Conservation (phyloP, 2,329 filamentous ascomycete species). For the Cladosporium sp. region DNA sequence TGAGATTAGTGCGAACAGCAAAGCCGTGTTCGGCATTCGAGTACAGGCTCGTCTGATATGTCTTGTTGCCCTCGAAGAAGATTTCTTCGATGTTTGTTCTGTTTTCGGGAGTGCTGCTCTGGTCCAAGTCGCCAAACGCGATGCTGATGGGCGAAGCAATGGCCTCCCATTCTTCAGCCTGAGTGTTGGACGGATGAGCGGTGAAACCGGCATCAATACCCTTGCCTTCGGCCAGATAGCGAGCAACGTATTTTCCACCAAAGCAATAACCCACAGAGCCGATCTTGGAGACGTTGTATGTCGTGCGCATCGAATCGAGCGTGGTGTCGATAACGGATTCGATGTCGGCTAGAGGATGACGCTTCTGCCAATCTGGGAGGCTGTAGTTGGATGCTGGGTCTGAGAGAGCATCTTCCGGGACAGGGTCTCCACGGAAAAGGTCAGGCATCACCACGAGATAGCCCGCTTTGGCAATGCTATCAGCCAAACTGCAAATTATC, state of each 20-base stretch:
- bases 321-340: constrained; percentile 46
- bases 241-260: constrained; percentile 68
- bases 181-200: constrained; percentile 67
- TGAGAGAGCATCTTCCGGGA: constrained; percentile 23
- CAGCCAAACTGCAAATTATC: constrained; percentile 26
- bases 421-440: constrained; percentile 32
- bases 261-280: constrained; percentile 71
- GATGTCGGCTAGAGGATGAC: constrained; percentile 39
- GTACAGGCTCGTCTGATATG: constrained; percentile 32
- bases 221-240: constrained; percentile 53
- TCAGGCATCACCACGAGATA: constrained; percentile 33
- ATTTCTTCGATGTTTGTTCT: constrained; percentile 26
- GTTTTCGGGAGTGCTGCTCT: constrained; percentile 19
- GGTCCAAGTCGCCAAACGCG: constrained; percentile 32
- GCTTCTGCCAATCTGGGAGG: constrained; percentile 41
- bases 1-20: constrained; percentile 30
- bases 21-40: constrained; percentile 33
- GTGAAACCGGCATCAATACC: constrained; percentile 60
- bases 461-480: constrained; percentile 29
- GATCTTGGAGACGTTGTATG: constrained; percentile 52
- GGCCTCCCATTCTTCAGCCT: constrained; percentile 59
- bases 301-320: constrained; percentile 47
- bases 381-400: constrained; percentile 35
- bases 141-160: constrained; percentile 68
- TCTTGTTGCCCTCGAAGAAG: constrained; percentile 26